A percentile compares a stretch with the other conserved stretches of the same genome.
Conservation (phyloP, 2,329 filamentous ascomycete genomes). For the Microdochium paspali region DNA sequence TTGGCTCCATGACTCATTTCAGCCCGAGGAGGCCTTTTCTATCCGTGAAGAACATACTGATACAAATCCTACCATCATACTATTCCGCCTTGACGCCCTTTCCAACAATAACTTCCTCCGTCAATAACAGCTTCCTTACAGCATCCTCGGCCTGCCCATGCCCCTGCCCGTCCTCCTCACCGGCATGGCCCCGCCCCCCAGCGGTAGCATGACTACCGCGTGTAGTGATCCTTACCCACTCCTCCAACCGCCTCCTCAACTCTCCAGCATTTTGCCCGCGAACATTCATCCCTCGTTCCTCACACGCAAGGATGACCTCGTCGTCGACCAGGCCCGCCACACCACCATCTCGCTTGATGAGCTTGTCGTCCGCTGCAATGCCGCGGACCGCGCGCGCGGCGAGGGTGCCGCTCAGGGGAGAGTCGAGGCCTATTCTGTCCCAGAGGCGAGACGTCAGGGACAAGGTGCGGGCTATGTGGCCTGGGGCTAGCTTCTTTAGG, state of each 20-base stretch:
- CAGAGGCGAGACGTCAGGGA: constrained; percentile 34
- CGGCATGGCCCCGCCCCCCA: constrained; percentile 20
- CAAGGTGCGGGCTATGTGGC: constrained; percentile 16
- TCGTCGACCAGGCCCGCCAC: constrained; percentile 44
- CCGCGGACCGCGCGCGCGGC: constrained; percentile 48
- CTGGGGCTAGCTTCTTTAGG: constrained; percentile 3
- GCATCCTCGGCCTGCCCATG: constrained; percentile 23
- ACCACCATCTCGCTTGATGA: constrained; percentile 57
- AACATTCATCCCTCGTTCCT: constrained; percentile 57
- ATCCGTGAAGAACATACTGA: too few relatives aligned
- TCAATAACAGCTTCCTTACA: constrained; percentile 6
- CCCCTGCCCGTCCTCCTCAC: too few relatives aligned
- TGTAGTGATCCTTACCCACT: constrained; percentile 37
- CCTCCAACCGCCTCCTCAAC: constrained; percentile 33
- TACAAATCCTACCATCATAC: too few relatives aligned
- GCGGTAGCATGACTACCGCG: neutral
- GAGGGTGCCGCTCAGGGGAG: constrained; percentile 43
- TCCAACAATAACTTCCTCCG: neutral
- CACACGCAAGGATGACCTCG: constrained; percentile 62
- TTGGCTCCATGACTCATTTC: too few relatives aligned
- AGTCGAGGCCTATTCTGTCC: constrained; percentile 38
- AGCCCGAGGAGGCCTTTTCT: too few relatives aligned
- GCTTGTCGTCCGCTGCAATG: constrained; percentile 59
- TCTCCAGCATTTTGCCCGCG: constrained; percentile 47
- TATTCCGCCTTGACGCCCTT: constrained; percentile 1